Conservation (phyloP, 345 rosid species). For the Kernera saxatilis region DNA sequence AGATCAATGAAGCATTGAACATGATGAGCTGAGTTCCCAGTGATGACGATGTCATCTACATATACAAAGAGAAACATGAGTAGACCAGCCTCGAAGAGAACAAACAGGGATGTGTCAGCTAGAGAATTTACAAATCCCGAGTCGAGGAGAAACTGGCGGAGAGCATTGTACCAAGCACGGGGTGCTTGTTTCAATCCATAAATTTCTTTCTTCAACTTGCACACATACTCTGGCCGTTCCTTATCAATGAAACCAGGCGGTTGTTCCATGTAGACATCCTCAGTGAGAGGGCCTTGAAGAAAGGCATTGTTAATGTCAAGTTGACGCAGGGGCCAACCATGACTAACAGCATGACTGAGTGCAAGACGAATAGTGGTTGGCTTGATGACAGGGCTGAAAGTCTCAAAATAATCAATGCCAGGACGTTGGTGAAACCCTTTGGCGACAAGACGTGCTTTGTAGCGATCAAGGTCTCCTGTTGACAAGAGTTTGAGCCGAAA, state of each 20-base stretch:
- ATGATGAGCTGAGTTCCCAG: background rate
- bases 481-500: no score
- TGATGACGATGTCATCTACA: background rate
- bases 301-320: background rate
- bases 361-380: background rate
- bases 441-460: background rate
- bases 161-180: background rate
- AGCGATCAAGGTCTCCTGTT: no score
- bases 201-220: background rate
- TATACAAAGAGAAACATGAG: background rate
- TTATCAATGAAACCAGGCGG: background rate
- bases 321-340: background rate
- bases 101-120: background rate
- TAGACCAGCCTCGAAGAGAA: background rate
- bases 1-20: background rate
- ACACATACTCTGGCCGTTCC: background rate
- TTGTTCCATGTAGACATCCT: background rate
- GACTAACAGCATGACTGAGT: background rate
- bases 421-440: background rate
- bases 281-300: accelerated
- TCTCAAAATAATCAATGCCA: background rate
- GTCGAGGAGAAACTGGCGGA: background rate
- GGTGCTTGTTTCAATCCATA: background rate
- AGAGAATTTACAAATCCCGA: background rate
- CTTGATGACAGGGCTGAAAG: background rate